Conservation (phyloP, 2,329 filamentous ascomycete species). For the Colletotrichum sp. region DNA sequence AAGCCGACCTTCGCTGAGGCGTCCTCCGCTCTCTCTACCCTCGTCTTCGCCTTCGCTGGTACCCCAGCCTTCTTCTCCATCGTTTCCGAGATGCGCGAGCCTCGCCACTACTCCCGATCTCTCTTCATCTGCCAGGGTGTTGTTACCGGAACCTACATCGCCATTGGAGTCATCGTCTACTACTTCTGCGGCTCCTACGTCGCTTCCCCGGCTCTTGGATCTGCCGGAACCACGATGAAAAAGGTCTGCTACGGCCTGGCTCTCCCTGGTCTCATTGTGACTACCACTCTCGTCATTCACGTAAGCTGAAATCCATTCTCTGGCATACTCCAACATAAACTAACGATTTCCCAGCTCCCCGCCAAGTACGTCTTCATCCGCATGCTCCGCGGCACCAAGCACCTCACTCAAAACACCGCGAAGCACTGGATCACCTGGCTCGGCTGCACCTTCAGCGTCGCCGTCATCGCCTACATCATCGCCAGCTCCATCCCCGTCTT, state of each 20-base stretch:
- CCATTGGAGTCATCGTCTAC: conserved; percentile 46
- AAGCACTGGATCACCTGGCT: conserved; percentile 37
- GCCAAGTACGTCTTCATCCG: conserved; percentile 32
- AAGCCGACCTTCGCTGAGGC: conserved; percentile 61
- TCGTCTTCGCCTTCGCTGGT: conserved; percentile 44
- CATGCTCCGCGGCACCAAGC: conserved; percentile 30
- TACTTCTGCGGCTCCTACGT: conserved; percentile 51
- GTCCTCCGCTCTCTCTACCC: conserved; percentile 37
- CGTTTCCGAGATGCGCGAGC: conserved; percentile 38
- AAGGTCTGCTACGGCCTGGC: conserved; percentile 49
- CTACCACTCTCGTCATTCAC: conserved; percentile 30
- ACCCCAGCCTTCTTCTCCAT: conserved; percentile 40
- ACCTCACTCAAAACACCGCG: conserved; percentile 31
- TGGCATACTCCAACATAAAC: fast-evolving
- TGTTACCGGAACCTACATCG: conserved; percentile 35
- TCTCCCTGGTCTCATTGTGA: conserved; percentile 33
- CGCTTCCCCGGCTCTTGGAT: conserved; percentile 51
- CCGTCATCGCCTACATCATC: conserved; percentile 31
- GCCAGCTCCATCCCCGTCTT: conserved; percentile 34
- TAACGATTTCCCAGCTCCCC: conserved; percentile 16
- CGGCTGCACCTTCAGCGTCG: conserved; percentile 29
- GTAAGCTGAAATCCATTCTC: conserved; percentile 17
- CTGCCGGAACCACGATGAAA: conserved; percentile 45
- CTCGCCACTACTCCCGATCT: conserved; percentile 31
- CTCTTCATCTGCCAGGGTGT: conserved; percentile 30